These are phyloP conservation scores for Ogataea pini DNA, from an alignment of 805 yeast genomes.

Conservation along the genomic window DNA sequence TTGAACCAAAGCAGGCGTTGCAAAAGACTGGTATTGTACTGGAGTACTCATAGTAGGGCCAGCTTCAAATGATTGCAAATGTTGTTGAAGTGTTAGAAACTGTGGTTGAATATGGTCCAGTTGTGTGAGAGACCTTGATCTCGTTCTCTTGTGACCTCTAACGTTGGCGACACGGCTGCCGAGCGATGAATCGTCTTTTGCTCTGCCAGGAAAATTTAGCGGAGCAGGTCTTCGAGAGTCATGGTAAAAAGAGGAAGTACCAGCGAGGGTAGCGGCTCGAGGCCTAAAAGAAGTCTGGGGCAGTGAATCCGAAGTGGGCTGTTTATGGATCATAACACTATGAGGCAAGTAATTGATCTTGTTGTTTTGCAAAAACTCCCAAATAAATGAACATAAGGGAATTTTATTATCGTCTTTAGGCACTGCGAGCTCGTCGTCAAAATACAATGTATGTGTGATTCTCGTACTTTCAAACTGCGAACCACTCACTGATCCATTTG, in stretches of 20 bases:
- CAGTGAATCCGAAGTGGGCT: background rate
- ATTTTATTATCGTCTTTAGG: slow-evolving; percentile 13
- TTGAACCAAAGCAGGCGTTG: background rate
- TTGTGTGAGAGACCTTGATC: slow-evolving; percentile 38
- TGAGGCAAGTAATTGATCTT: slow-evolving; percentile 28
- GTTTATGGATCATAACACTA: slow-evolving; percentile 23
- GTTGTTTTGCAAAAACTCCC: slow-evolving; percentile 32
- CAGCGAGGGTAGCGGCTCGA: background rate
- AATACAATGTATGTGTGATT: slow-evolving; percentile 32
- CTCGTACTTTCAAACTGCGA: slow-evolving; percentile 25
- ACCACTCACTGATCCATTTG: slow-evolving; percentile 32
- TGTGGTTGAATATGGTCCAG: slow-evolving; percentile 24
- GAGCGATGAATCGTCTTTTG: slow-evolving; percentile 5
- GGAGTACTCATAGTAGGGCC: background rate
- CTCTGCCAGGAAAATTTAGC: background rate
- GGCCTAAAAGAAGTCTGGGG: background rate
- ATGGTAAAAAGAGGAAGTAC: slow-evolving; percentile 1
- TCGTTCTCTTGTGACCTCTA: slow-evolving; percentile 37
- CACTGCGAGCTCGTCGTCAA: slow-evolving; percentile 31
- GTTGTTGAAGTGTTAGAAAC: background rate
- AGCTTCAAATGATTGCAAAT: background rate
- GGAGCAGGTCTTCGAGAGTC: background rate
- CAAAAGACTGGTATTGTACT: background rate
- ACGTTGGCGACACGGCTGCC: background rate
- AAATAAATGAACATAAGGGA: slow-evolving; percentile 33